Conservation (phyloP, 805 yeast genomes). For the Saccharomycopsis sp. region DNA sequence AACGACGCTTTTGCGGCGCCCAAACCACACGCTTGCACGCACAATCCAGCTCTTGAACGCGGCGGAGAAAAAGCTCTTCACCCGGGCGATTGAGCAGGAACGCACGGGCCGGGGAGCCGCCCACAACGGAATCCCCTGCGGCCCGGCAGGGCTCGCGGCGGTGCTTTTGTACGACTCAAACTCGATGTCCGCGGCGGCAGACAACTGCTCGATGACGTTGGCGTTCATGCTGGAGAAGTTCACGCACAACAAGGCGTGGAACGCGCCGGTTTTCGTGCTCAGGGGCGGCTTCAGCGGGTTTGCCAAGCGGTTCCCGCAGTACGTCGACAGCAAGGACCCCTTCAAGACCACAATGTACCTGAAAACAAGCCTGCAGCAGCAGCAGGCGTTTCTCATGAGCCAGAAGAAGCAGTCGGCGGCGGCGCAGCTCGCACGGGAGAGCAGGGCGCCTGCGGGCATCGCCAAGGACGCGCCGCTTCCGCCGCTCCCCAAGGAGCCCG, state of each 20-base stretch:
- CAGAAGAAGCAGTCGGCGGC: neutral
- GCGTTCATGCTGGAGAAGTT: constrained; percentile 45
- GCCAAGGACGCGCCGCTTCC: neutral
- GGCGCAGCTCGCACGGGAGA: neutral
- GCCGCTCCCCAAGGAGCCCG: neutral
- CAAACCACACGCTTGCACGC: constrained; percentile 58
- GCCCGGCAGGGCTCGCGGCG: constrained; percentile 32
- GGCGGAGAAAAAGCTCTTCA: constrained; percentile 41
- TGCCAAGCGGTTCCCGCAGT: constrained; percentile 25
- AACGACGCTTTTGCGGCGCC: constrained; percentile 75
- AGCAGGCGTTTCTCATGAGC: neutral
- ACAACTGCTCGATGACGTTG: constrained; percentile 33
- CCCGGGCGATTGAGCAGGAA: constrained; percentile 30
- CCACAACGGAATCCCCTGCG: constrained; percentile 22
- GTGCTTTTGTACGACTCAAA: constrained; percentile 47
- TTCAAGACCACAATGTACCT: constrained; percentile 16
- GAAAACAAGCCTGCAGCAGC: constrained; percentile 2
- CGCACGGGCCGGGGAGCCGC: no score
- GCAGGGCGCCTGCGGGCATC: neutral
- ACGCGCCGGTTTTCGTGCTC: constrained; percentile 37
- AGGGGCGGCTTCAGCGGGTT: constrained; percentile 38
- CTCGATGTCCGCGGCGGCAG: neutral
- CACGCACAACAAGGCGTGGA: constrained; percentile 32
- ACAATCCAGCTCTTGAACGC: constrained; percentile 55
- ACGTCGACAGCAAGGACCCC: constrained; percentile 22